A percentile compares a stretch with the other conserved stretches of the same genome.
phyloP scores from a whole-genome alignment of 2,329 filamentous ascomycete genomes.

The Tolypocladium tropicale region DNA sequence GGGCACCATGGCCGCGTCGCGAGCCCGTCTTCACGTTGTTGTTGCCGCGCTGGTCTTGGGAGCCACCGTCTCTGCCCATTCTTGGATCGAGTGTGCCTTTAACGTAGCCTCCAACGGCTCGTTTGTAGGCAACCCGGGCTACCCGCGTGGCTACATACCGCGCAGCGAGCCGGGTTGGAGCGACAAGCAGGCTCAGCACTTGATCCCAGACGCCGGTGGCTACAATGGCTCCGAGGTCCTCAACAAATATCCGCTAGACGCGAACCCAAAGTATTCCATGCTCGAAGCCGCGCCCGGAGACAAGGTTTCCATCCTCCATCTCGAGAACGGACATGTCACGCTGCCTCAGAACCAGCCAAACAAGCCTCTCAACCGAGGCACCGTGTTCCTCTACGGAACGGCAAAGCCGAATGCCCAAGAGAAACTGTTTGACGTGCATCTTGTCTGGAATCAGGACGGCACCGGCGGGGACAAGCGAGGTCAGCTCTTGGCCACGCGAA shows the following conservation, averaged over 20 bases:
- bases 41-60: constrained; percentile 18
- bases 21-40: constrained; percentile 9
- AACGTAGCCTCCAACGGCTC: constrained; percentile 64
- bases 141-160: constrained; percentile 58
- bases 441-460: constrained; percentile 69
- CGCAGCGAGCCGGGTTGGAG: constrained; percentile 44
- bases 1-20: constrained; percentile 11
- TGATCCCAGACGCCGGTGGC: constrained; percentile 47
- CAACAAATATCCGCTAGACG: constrained; percentile 23
- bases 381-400: constrained; percentile 68
- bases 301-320: constrained; percentile 55
- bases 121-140: constrained; percentile 62
- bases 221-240: constrained; percentile 51
- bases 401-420: constrained; percentile 41
- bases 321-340: constrained; percentile 70
- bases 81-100: constrained; percentile 71
- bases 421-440: constrained; percentile 54
- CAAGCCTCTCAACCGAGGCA: constrained; percentile 57
- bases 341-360: constrained; percentile 41
- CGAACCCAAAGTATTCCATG: constrained; percentile 45
- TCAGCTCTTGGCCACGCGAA: constrained; percentile 61
- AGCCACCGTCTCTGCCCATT: constrained; percentile 45
- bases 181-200: constrained; percentile 49
- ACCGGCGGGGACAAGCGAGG: constrained; percentile 73
- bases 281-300: constrained; percentile 52